Percentiles rank a stretch among this genome's conserved stretches.
These are phyloP conservation scores for Alternaria metachromatica DNA, from an alignment of 2,329 filamentous ascomycete genomes.

Conservation along the genomic window DNA sequence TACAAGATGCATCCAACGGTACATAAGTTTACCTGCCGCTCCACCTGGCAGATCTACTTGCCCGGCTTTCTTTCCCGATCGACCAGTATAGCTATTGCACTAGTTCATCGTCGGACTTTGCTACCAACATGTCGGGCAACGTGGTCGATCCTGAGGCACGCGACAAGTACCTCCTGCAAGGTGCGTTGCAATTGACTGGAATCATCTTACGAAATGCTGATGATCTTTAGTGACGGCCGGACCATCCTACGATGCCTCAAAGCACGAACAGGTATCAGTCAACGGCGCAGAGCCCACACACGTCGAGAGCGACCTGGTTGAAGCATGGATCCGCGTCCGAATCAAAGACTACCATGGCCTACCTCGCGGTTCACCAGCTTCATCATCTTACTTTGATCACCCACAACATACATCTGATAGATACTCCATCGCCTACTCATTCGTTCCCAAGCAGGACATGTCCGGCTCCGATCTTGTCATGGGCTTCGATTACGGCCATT, in stretches of 20 bases:
- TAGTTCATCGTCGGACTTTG: neutral
- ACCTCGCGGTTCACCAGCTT: constrained; percentile 35
- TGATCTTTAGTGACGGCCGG: constrained; percentile 42
- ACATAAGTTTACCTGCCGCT: neutral
- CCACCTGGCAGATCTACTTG: neutral
- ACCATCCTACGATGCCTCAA: constrained; percentile 40
- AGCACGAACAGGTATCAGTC: constrained; percentile 42
- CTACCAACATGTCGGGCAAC: constrained; percentile 11
- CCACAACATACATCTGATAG: constrained; percentile 41
- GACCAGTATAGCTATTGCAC: neutral
- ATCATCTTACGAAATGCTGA: neutral
- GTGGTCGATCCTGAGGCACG: constrained; percentile 40
- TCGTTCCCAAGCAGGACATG: constrained; percentile 44
- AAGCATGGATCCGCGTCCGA: constrained; percentile 41
- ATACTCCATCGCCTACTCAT: constrained; percentile 48
- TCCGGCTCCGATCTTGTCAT: constrained; percentile 40
- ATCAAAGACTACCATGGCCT: constrained; percentile 49
- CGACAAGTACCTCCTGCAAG: constrained; percentile 48
- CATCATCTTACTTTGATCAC: constrained; percentile 42
- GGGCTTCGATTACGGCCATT: constrained; percentile 48
- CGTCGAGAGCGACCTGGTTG: constrained; percentile 40
- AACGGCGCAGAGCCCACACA: constrained; percentile 34
- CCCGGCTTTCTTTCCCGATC: neutral
- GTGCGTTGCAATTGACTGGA: neutral
- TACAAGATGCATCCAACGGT: neutral